Evolutionary conservation across 306 rosid genomes (phyloP).

Genomic region (Prinsepia uniflora): DNA sequence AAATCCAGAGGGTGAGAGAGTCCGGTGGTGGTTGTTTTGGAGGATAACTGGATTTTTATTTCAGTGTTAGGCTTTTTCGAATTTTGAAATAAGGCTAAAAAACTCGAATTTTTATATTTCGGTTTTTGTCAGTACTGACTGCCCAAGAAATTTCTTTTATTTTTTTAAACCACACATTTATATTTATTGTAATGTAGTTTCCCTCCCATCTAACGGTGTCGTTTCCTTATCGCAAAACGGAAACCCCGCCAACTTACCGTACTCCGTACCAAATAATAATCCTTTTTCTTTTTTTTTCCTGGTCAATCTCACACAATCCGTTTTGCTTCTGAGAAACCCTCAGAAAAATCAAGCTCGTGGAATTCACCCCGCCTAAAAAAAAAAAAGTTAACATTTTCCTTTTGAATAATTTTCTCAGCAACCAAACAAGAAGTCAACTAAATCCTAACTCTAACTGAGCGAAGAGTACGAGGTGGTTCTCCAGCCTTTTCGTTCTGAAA

Average conservation of each 20-base stretch:
- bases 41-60: slow-evolving; percentile 26
- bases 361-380: not conserved
- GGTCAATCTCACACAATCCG: no score
- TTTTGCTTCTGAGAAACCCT: not conserved
- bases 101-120: no score
- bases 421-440: slow-evolving; percentile 1
- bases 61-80: slow-evolving; percentile 22
- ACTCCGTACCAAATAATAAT: no score
- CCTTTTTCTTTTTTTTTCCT: no score
- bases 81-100: no score
- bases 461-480: slow-evolving; percentile 14
- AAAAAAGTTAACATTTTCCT: not conserved
- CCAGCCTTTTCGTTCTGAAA: not conserved
- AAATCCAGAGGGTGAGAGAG: not conserved
- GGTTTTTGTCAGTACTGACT: no score
- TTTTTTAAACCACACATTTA: not conserved
- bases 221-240: not conserved
- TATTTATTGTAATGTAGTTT: not conserved
- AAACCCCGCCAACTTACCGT: slow-evolving; percentile 22
- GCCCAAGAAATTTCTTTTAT: not conserved
- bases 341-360: not conserved
- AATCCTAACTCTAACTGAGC: not conserved
- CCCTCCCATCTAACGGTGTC: not conserved
- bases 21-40: slow-evolving; percentile 22
- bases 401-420: slow-evolving; percentile 4